Percentiles rank a stretch among this genome's conserved stretches.
phyloP scores from a whole-genome alignment of 108 stramenopile species.

The Nannochloropsis gaditana region DNA sequence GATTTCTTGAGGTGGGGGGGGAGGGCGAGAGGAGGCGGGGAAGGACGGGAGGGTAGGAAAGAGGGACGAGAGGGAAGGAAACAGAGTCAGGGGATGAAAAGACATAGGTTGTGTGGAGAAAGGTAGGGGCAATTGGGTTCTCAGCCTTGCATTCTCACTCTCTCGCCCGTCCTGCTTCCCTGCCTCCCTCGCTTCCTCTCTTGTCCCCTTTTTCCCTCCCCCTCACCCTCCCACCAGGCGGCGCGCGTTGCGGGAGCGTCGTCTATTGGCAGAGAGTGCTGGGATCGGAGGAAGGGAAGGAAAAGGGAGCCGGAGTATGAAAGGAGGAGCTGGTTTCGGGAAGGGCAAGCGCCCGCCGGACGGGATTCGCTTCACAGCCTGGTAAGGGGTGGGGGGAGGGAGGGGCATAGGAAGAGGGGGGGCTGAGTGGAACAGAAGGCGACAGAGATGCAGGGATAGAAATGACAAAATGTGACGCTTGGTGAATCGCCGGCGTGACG shows the following conservation, averaged over 20 bases:
- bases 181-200: constrained; percentile 11
- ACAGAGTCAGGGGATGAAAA: not conserved
- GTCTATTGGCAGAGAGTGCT: not conserved
- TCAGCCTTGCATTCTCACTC: not conserved
- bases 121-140: no score
- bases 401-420: not conserved
- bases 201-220: not conserved
- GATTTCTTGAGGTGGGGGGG: not conserved
- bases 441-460: not conserved
- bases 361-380: not conserved
- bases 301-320: not conserved
- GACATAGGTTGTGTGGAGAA: no score
- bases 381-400: constrained; percentile 9
- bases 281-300: not conserved
- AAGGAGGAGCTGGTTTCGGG: not conserved
- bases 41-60: not conserved
- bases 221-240: not conserved
- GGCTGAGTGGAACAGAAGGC: not conserved
- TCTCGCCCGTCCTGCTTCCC: not conserved
- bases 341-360: not conserved
- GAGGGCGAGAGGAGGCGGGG: not conserved
- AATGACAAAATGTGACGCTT: not conserved
- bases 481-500: no score
- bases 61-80: not conserved
- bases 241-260: not conserved